A percentile compares a stretch with the other conserved stretches of the same genome.
Conservation (phyloP, 2,329 filamentous ascomycete genomes). For the Ceratocystiopsis minuta region DNA sequence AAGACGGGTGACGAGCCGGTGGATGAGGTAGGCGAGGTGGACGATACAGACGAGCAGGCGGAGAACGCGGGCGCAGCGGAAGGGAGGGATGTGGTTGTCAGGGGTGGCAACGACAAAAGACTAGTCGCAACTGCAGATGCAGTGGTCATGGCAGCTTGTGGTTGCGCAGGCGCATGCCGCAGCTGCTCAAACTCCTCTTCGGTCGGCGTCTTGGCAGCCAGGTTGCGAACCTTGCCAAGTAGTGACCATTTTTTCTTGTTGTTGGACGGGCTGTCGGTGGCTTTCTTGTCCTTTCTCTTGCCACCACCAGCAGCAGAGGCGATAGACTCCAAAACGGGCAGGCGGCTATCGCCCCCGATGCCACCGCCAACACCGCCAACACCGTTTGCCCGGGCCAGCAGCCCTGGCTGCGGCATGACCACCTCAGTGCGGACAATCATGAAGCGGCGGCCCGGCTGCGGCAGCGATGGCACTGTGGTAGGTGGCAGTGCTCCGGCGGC, state of each 20-base stretch:
- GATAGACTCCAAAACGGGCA: constrained; percentile 9
- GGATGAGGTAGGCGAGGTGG: constrained; percentile 19
- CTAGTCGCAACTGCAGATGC: no score
- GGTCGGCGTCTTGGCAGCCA: constrained; percentile 13
- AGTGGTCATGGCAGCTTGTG: no score
- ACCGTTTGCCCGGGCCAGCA: constrained; percentile 11
- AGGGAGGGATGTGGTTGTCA: no score
- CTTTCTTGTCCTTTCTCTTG: constrained; percentile 8
- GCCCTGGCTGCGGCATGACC: constrained; percentile 26
- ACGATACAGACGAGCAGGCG: no score
- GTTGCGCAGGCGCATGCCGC: no score
- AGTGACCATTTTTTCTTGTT: constrained; percentile 43
- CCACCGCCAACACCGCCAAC: neutral
- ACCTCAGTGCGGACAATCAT: constrained; percentile 74
- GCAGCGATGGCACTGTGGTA: constrained; percentile 66
- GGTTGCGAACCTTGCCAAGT: constrained; percentile 42
- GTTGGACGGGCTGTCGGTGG: constrained; percentile 16
- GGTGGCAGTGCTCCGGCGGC: constrained; percentile 34
- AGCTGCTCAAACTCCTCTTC: constrained; percentile 28
- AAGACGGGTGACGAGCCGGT: constrained; percentile 35
- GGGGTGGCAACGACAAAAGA: no score
- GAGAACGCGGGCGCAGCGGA: no score
- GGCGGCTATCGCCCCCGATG: neutral
- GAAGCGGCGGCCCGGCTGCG: constrained; percentile 69
- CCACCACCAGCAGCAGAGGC: neutral